Base-by-base conservation (phyloP, 2,329 filamentous ascomycete genomes). In the Diaporthe caulivora region DNA sequence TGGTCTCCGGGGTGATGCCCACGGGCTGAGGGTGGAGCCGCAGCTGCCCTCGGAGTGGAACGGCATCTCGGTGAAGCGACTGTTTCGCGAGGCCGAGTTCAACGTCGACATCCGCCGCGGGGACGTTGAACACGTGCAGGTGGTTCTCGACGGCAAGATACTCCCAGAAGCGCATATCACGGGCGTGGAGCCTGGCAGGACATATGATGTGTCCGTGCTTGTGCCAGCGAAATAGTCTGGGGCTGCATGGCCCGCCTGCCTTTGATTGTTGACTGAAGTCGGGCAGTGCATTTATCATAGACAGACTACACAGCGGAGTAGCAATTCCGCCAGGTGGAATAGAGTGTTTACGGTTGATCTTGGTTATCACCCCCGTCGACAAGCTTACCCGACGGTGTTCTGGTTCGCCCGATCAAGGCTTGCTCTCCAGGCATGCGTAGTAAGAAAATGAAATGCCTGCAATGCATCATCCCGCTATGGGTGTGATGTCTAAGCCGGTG, bases 51-150 rank as follows among this genome's bases (percentile, higher is more conserved):
- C 83, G 29, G 78, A 77, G 11, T 90, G 88, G 88, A 78, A 85
- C 34, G 80, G 79, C 13, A 85, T 88, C 76, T 85, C 83, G 72
- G 86, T 85, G 24, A 84, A 79, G 21, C 84, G 88, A 21, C 62
- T 80, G 54, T 90, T 90, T 79, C 83, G 88, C 18, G 87, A 85
- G 1, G 88, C 88, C 18, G 85, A 80, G 1, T 88, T 90, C 76
- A 77, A 84, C 5, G 78, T 88, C 3, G 80, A 85, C 29, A 83
- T 90, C 31, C 82, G 80, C 42, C 83, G 86, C 1, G 80, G 77
- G 10, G 81, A 84, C 34, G 85, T 85, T 11, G 75, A 82, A 49
- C 79, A 81, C 6, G 82, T 87, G 2, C 81, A 80, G 24, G 84
- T 89, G 3, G 80, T 77, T 44, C 72, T 84, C 10, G 83, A 82